phyloP scores from a whole-genome alignment of 2,329 filamentous ascomycete species.

The Dactylellina sp. region DNA sequence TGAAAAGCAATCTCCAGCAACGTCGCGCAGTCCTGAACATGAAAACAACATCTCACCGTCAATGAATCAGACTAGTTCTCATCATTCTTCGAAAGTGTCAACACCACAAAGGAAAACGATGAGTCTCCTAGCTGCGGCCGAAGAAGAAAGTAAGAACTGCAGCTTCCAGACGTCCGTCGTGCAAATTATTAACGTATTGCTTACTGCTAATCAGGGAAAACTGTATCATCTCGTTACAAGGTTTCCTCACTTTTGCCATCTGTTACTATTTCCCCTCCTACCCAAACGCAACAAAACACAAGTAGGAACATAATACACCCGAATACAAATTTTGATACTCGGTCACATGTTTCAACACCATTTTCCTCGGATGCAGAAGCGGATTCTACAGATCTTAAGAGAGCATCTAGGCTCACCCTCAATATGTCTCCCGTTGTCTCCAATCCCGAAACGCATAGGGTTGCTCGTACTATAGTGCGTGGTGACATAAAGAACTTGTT shows the following conservation, averaged over 20 bases:
- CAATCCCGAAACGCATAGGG: constrained; percentile 79
- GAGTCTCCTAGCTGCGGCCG: constrained; percentile 78
- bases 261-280: constrained; percentile 56
- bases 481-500: constrained; percentile 84
- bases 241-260: constrained; percentile 59
- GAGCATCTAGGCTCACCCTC: constrained; percentile 85
- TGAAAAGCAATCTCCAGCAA: constrained; percentile 24
- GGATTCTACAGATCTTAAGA: constrained; percentile 84
- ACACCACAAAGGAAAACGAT: constrained; percentile 67
- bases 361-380: constrained; percentile 88
- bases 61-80: neutral
- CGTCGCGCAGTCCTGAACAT: neutral
- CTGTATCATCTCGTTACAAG: constrained; percentile 59
- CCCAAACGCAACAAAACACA: constrained; percentile 63
- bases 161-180: neutral
- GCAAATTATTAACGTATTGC: constrained; percentile 15
- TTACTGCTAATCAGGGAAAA: constrained; percentile 57
- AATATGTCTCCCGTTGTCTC: constrained; percentile 83
- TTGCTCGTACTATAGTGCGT: constrained; percentile 88
- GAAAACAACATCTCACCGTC: neutral
- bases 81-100: constrained; percentile 4
- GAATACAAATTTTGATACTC: constrained; percentile 81
- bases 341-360: constrained; percentile 71
- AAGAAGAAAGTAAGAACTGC: constrained; percentile 77
- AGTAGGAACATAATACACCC: constrained; percentile 77